phyloP scores from a whole-genome alignment of 2,329 filamentous ascomycete genomes.

The Diaporthe ampelina region DNA sequence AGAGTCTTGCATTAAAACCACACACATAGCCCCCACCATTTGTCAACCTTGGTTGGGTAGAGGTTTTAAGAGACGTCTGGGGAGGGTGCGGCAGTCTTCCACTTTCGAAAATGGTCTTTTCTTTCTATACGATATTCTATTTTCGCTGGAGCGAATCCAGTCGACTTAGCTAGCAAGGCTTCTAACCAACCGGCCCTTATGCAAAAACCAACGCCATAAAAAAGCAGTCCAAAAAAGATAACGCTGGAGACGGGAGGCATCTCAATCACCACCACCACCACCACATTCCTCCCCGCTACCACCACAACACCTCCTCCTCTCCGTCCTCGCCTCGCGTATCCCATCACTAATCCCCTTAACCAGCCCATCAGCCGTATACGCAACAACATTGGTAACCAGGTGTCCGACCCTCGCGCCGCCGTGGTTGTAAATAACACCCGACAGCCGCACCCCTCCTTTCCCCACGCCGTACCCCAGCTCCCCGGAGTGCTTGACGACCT shows the following conservation, averaged over 20 bases:
- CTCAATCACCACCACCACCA: neutral
- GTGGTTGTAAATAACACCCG: conserved; percentile 69
- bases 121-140: conserved; percentile 2
- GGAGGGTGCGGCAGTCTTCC: neutral
- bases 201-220: neutral
- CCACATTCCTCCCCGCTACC: neutral
- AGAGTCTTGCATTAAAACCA: too few relatives aligned
- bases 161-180: neutral
- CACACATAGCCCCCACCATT: too few relatives aligned
- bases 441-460: conserved; percentile 64
- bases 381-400: conserved; percentile 65
- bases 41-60: too few relatives aligned
- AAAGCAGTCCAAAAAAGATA: neutral
- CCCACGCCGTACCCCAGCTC: conserved; percentile 67
- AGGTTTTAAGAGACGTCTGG: too few relatives aligned
- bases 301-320: conserved; percentile 18
- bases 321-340: conserved; percentile 71
- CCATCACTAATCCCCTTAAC: conserved; percentile 49
- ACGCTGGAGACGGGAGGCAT: neutral
- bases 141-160: neutral
- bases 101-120: neutral
- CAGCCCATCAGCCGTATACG: conserved; percentile 75
- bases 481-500: conserved; percentile 65
- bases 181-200: neutral
- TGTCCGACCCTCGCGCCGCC: conserved; percentile 76